Conservation (phyloP, 1,284 basidiomycete genomes). For the Mycena sp. region DNA sequence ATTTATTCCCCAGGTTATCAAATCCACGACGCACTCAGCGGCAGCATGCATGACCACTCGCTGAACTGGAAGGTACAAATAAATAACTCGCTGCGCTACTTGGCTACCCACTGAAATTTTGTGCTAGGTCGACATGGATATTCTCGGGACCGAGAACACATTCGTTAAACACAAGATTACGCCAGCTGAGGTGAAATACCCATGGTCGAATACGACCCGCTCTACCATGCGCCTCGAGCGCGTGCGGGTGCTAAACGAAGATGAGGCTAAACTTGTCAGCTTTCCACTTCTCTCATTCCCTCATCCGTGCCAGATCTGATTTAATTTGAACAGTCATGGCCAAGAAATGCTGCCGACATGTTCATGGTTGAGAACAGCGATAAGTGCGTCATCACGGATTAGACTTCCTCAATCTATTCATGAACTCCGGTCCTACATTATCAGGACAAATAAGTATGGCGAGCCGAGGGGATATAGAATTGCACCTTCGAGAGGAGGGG, state of each 20-base stretch:
- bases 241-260: conserved; percentile 29
- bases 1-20: conserved; percentile 25
- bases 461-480: conserved; percentile 31
- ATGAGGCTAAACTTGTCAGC: conserved; percentile 26
- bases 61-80: conserved; percentile 29
- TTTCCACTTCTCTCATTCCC: not conserved
- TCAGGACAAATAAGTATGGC: conserved; percentile 30
- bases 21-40: conserved; percentile 31
- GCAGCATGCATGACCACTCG: conserved; percentile 33
- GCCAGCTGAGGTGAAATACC: conserved; percentile 26
- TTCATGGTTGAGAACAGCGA: conserved; percentile 34
- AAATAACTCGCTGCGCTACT: not conserved
- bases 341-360: conserved; percentile 28
- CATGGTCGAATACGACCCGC: conserved; percentile 30
- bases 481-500: conserved; percentile 29
- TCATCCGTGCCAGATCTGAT: too few species aligned
- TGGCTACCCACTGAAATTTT: not conserved
- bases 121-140: conserved; percentile 30
- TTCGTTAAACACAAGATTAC: conserved; percentile 33
- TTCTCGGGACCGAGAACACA: conserved; percentile 32
- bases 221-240: conserved; percentile 32
- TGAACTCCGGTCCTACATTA: not conserved
- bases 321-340: conserved; percentile 20
- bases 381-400: conserved; percentile 4
- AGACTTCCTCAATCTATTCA: not conserved